Conservation (phyloP, 1,284 basidiomycete species). For the Testicularia cyperi region DNA sequence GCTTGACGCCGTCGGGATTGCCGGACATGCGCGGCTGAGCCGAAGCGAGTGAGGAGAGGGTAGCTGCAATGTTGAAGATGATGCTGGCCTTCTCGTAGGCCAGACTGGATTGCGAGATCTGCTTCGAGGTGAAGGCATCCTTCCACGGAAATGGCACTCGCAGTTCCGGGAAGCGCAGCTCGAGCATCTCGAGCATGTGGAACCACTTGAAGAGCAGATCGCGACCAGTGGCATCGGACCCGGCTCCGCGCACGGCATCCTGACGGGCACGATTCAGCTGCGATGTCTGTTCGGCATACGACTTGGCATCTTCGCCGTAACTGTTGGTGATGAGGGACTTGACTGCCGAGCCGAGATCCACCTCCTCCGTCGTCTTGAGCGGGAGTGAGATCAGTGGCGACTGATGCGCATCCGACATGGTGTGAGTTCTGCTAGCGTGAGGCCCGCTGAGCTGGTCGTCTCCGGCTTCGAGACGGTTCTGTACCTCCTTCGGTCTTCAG, state of each 20-base stretch:
- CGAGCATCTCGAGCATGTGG: slow-evolving; percentile 94
- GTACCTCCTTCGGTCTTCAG: background rate
- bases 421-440: too few relatives aligned
- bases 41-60: slow-evolving; percentile 84
- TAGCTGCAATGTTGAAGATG: slow-evolving; percentile 93
- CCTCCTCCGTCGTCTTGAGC: slow-evolving; percentile 65
- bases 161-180: slow-evolving; percentile 93
- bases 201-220: slow-evolving; percentile 99
- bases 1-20: slow-evolving; percentile 78
- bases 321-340: slow-evolving; percentile 82
- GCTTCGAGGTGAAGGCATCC: slow-evolving; percentile 89
- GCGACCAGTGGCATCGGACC: slow-evolving; percentile 67
- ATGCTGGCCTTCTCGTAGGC: slow-evolving; percentile 98
- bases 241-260: slow-evolving; percentile 93
- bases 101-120: slow-evolving; percentile 90
- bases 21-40: slow-evolving; percentile 66
- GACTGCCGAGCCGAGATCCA: slow-evolving; percentile 89
- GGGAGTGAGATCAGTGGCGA: slow-evolving; percentile 60
- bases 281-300: slow-evolving; percentile 79
- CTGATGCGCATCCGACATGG: slow-evolving; percentile 37
- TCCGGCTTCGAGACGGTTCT: background rate
- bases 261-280: slow-evolving; percentile 85
- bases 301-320: slow-evolving; percentile 89
- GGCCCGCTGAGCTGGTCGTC: background rate
- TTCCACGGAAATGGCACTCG: slow-evolving; percentile 91